phyloP scores from a whole-genome alignment of 164 flowering plant species.

The Malania oleifera region DNA sequence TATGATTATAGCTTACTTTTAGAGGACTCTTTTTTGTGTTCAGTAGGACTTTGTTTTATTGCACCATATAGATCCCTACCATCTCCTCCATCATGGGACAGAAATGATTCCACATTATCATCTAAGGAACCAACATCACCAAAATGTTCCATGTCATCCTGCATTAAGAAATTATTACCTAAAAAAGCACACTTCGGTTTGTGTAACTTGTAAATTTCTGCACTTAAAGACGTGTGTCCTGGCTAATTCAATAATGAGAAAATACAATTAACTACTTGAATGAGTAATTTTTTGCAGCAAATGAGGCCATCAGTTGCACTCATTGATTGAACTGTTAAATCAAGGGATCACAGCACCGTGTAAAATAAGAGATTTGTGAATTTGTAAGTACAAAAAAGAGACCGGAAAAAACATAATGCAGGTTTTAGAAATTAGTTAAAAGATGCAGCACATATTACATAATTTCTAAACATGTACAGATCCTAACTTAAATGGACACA shows the following conservation, averaged over 20 bases:
- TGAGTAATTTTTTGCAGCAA: no score
- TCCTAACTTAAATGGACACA: not conserved
- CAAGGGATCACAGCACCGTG: no score
- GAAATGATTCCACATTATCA: conserved; percentile 81
- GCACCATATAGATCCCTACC: conserved; percentile 68
- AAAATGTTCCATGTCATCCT: conserved; percentile 90
- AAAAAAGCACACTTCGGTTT: not conserved
- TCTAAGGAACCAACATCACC: conserved; percentile 84
- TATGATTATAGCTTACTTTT: conserved; percentile 40
- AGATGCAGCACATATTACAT: no score
- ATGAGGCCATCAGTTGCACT: no score
- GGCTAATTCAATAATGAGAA: no score
- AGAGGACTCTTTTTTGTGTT: conserved; percentile 65
- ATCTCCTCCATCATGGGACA: conserved; percentile 82
- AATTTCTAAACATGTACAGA: not conserved
- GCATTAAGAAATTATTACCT: conserved; percentile 21
- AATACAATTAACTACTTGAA: no score
- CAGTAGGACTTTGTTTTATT: conserved; percentile 61
- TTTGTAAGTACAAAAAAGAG: not conserved
- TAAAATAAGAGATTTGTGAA: no score
- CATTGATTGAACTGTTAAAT: no score
- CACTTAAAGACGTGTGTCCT: no score
- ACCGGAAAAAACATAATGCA: not conserved
- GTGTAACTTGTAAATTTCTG: not conserved
- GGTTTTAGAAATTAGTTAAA: not conserved